Evolutionary conservation across 495 filamentous ascomycete species (phyloP).

Genomic region (Aspergillus funiculosus): DNA sequence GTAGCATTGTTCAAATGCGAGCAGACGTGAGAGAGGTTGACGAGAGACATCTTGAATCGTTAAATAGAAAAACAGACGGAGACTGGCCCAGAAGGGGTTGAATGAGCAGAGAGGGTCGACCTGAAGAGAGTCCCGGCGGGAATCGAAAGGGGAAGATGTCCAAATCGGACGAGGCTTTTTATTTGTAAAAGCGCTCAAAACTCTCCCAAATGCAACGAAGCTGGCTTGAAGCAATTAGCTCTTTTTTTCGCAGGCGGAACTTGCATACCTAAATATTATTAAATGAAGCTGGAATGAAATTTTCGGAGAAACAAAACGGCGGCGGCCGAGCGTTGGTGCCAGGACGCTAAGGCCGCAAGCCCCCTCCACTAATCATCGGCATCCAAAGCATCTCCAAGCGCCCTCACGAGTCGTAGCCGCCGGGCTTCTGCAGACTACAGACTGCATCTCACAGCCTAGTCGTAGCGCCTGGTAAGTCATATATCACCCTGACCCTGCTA

Average conservation of each 20-base stretch:
- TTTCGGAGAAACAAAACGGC: slow-evolving; percentile 41
- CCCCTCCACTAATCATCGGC: slow-evolving; percentile 10
- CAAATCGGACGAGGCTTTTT: too few relatives aligned
- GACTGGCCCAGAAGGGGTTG: slow-evolving; percentile 19
- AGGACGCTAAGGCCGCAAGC: slow-evolving; percentile 2
- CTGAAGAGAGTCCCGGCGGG: too few relatives aligned
- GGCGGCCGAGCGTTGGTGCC: slow-evolving; percentile 11
- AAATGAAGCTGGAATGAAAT: slow-evolving; percentile 34
- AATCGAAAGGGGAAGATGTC: too few relatives aligned
- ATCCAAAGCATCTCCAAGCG: slow-evolving; percentile 18
- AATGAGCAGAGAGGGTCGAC: slow-evolving; percentile 12
- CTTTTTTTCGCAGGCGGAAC: too few relatives aligned
- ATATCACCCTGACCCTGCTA: background rate
- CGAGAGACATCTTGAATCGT: slow-evolving; percentile 70
- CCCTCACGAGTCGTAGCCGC: slow-evolving; percentile 23
- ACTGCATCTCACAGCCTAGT: slow-evolving; percentile 14
- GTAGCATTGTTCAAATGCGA: slow-evolving; percentile 93
- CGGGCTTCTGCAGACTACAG: slow-evolving; percentile 17
- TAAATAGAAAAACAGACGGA: slow-evolving; percentile 22
- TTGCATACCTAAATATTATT: too few relatives aligned
- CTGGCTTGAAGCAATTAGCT: too few relatives aligned
- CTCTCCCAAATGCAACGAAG: too few relatives aligned
- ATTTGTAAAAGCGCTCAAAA: too few relatives aligned
- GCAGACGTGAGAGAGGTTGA: slow-evolving; percentile 72
- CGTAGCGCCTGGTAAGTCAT: slow-evolving; percentile 13